Evolutionary conservation across 2,329 filamentous ascomycete species (phyloP).

Genomic region (Aspergillus fumigatiaffinis): DNA sequence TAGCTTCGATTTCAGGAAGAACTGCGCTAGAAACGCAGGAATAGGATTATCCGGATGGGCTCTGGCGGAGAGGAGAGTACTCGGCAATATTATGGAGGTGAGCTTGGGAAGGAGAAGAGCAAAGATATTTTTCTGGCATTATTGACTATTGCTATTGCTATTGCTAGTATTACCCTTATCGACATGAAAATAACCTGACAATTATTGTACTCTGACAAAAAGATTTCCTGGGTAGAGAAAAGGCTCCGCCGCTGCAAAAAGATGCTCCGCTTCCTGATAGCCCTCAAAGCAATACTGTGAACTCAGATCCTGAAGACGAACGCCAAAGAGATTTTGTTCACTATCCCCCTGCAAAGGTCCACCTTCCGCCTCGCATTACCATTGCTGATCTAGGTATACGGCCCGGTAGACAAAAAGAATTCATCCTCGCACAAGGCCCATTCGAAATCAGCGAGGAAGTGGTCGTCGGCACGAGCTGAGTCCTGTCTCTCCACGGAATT

Average conservation of each 20-base stretch:
- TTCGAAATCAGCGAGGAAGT: conserved; percentile 38
- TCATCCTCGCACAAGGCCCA: conserved; percentile 34
- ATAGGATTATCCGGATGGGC: neutral
- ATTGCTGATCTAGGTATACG: conserved; percentile 16
- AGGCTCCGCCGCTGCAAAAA: neutral
- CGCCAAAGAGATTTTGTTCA: conserved; percentile 1
- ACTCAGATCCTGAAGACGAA: neutral
- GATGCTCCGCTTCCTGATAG: no score
- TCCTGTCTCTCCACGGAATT: conserved; percentile 14
- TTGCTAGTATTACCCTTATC: neutral
- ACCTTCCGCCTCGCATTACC: neutral
- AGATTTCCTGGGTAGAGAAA: neutral
- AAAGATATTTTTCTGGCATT: neutral
- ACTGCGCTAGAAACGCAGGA: neutral
- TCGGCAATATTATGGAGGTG: neutral
- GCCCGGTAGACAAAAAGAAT: conserved; percentile 23
- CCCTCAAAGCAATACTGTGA: no score
- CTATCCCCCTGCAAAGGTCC: neutral
- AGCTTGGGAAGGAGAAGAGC: neutral
- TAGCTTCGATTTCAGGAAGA: no score
- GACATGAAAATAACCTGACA: neutral
- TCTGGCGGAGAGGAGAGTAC: neutral
- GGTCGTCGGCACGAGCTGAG: conserved; percentile 29
- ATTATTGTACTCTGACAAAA: neutral
- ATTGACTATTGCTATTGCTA: neutral